Evolutionary conservation across 176 grass and related monocot genomes (phyloP), one percentile per base, ranked within the genome.

Genomic region (Oryza nivara): DNA sequence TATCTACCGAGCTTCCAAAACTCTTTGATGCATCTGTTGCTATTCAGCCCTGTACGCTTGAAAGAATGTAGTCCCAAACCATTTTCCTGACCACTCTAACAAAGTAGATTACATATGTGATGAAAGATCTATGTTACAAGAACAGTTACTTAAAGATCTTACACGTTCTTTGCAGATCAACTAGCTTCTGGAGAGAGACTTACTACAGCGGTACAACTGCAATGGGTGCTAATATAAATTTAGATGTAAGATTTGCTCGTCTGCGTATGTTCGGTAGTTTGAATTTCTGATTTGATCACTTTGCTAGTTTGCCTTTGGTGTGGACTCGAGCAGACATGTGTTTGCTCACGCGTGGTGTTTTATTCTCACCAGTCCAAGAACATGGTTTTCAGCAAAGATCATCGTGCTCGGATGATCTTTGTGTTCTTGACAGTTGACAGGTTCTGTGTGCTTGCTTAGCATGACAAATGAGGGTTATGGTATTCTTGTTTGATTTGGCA

Each of bases 391-490:
- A 84, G 70, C 14, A 63, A 48, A 35, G 81, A 73, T 38, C 63
- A 79, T 89, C 76, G 16, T n/a, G 63, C 75, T 84, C 36, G 17
- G 61, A 75, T 74, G 82, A 75, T 83, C 76, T 75, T 30, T 68
- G 46, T 40, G 63, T 26, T 63, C 11, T 75, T 80, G 61, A 19
- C 52, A 22, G 5, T 19, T 22, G 58, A 63, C 58, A 20, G 19
- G 20, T 80, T 36, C 52, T 65, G 76, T 41, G 78, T 85, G 82
- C 71, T 85, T 84, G 82, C 87, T 89, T 88, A 78, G 80, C 86
- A 88, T 77, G 20, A 52, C 11, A 40, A 20, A 44, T 15, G 56
- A 3, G 58, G 4, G 19, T 28, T 64, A 61, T 45, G 48, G 19
- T 34, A 4, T 19, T 38, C 13, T 14, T 80, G 67, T 83, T 84